phyloP scores from a whole-genome alignment of 139 green algal species.

The Spirogloea muscicola region DNA sequence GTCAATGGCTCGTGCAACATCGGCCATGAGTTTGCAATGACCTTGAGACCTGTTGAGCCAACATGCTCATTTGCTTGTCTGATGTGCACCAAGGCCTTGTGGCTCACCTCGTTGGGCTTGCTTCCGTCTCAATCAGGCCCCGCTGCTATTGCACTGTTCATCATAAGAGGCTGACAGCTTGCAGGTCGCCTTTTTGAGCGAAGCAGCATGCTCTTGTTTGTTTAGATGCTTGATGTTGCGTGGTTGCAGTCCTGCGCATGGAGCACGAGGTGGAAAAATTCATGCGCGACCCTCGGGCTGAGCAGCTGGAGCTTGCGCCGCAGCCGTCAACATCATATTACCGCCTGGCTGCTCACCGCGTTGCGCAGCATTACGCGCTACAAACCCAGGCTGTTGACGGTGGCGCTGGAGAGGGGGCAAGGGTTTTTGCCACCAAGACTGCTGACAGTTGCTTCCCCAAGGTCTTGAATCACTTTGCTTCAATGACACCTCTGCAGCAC shows the following conservation, averaged over 20 bases:
- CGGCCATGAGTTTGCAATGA: too few relatives aligned
- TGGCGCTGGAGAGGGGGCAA: not conserved
- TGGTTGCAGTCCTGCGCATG: conserved; percentile 40
- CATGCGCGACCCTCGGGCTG: not conserved
- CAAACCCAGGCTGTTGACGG: conserved; percentile 18
- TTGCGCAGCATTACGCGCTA: conserved; percentile 43
- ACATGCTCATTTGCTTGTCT: too few relatives aligned
- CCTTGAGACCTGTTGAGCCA: too few relatives aligned
- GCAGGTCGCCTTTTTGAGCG: too few relatives aligned
- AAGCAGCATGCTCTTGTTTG: too few relatives aligned
- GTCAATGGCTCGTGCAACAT: too few relatives aligned
- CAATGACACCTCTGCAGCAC: not conserved
- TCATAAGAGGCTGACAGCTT: too few relatives aligned
- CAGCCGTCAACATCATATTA: conserved; percentile 41
- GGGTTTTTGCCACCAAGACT: conserved; percentile 32
- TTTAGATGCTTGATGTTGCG: too few relatives aligned
- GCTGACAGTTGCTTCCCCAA: conserved; percentile 15
- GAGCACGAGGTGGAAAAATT: conserved; percentile 45
- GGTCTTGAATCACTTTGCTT: conserved; percentile 19
- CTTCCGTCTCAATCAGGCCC: too few relatives aligned
- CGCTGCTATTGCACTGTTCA: too few relatives aligned
- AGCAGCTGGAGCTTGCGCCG: conserved; percentile 32
- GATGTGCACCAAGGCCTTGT: too few relatives aligned
- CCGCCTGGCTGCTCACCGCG: conserved; percentile 32
- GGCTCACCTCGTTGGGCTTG: too few relatives aligned